Percentiles rank a stretch among this genome's conserved stretches.
These are phyloP conservation scores for Leccinum proximum DNA, from an alignment of 1,284 basidiomycete genomes.

Conservation along the genomic window DNA sequence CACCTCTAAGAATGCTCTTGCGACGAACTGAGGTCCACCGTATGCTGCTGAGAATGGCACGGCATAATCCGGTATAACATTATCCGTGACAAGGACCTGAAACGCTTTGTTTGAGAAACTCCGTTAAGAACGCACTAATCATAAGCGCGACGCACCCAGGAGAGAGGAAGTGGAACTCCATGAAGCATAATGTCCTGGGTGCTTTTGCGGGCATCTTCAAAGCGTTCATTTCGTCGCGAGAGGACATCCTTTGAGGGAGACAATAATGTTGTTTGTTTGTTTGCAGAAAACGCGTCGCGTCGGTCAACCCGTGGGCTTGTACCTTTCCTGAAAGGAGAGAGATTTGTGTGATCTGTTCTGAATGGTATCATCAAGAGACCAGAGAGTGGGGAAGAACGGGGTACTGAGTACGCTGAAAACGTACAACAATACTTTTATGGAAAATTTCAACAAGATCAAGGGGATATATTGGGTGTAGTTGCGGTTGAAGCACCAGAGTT, in stretches of 20 bases:
- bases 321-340: constrained; percentile 21
- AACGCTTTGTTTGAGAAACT: not conserved
- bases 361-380: constrained; percentile 12
- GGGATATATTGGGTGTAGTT: constrained; percentile 99
- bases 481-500: constrained; percentile 99
- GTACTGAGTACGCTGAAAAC: not conserved
- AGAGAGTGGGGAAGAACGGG: constrained; percentile 4
- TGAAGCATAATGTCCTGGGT: constrained; percentile 13
- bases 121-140: not conserved
- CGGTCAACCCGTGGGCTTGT: constrained; percentile 19
- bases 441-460: not conserved
- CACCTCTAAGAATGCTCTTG: constrained; percentile 26
- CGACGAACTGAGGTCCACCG: constrained; percentile 30
- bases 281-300: constrained; percentile 19
- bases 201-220: constrained; percentile 9
- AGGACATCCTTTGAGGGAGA: constrained; percentile 1
- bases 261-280: not conserved
- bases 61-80: constrained; percentile 29
- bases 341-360: constrained; percentile 12
- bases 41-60: constrained; percentile 24
- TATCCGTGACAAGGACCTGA: constrained; percentile 28
- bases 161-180: constrained; percentile 25
- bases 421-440: constrained; percentile 6
- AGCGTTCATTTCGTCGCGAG: constrained; percentile 4
- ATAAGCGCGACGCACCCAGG: constrained; percentile 19